Evolutionary conservation across 148 eudicot genomes (phyloP).

Genomic region (Cornus controversa): DNA sequence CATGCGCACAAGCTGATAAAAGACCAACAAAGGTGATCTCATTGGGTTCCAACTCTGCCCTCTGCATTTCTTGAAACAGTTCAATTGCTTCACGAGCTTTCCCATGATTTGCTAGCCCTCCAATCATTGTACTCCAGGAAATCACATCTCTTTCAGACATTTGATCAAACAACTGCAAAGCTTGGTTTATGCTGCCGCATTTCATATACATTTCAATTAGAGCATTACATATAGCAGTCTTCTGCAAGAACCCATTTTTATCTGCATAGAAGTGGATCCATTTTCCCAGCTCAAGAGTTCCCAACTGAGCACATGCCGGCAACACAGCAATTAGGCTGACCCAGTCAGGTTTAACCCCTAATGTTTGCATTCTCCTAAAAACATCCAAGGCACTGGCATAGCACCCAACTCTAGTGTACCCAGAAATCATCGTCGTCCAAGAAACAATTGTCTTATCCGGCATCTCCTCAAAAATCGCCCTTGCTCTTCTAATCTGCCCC

Average conservation of each 20-base stretch:
- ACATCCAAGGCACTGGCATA: slow-evolving; percentile 26
- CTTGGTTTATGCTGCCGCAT: slow-evolving; percentile 27
- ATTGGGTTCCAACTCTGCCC: slow-evolving; percentile 29
- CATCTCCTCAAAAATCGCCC: slow-evolving; percentile 34
- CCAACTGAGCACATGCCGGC: slow-evolving; percentile 30
- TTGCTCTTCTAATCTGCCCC: slow-evolving; percentile 27
- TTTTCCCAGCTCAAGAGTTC: slow-evolving; percentile 35
- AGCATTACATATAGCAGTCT: slow-evolving; percentile 22
- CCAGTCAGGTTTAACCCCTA: slow-evolving; percentile 29
- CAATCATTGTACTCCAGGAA: slow-evolving; percentile 39
- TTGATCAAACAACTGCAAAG: slow-evolving; percentile 19
- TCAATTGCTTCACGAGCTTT: slow-evolving; percentile 31
- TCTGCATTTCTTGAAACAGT: slow-evolving; percentile 35
- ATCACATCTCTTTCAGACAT: slow-evolving; percentile 30
- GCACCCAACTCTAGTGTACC: slow-evolving; percentile 25
- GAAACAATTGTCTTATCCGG: slow-evolving; percentile 31
- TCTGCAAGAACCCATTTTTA: slow-evolving; percentile 23
- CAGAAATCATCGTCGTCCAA: slow-evolving; percentile 39
- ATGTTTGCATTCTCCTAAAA: slow-evolving; percentile 33
- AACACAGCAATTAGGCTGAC: slow-evolving; percentile 31
- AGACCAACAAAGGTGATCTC: slow-evolving; percentile 35
- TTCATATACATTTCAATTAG: slow-evolving; percentile 32
- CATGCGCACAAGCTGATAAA: slow-evolving; percentile 48
- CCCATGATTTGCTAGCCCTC: slow-evolving; percentile 34
- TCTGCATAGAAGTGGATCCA: slow-evolving; percentile 35